Evolutionary conservation across 2,329 filamentous ascomycete genomes (phyloP).

Genomic region (Simplicillium aogashimaense): DNA sequence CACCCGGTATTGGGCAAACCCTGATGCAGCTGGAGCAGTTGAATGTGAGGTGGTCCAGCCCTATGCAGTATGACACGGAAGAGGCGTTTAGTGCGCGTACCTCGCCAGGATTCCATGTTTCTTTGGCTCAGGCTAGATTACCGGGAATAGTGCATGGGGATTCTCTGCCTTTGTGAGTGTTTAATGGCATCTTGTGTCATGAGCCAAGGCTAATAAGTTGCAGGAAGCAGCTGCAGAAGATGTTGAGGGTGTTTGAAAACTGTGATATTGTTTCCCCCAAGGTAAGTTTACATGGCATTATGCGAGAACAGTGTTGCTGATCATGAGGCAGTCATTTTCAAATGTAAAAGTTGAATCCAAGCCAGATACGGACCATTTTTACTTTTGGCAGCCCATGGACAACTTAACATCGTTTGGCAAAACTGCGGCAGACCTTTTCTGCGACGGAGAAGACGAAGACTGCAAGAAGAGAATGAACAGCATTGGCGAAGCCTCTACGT

Average conservation of each 20-base stretch:
- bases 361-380: constrained; percentile 47
- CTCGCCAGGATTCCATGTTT: constrained; percentile 73
- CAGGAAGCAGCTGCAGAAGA: too few relatives aligned
- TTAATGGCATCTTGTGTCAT: background rate
- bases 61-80: constrained; percentile 43
- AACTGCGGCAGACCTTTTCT: constrained; percentile 44
- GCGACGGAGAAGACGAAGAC: constrained; percentile 28
- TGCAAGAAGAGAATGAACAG: constrained; percentile 39
- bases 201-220: background rate
- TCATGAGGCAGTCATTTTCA: too few relatives aligned
- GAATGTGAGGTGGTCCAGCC: constrained; percentile 69
- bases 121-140: constrained; percentile 49
- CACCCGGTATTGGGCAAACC: constrained; percentile 51
- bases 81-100: constrained; percentile 66
- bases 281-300: constrained; percentile 10
- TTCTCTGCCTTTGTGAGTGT: background rate
- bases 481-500: constrained; percentile 42
- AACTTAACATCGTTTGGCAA: constrained; percentile 42
- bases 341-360: constrained; percentile 10
- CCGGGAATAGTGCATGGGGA: constrained; percentile 12
- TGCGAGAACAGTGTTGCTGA: too few relatives aligned
- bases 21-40: constrained; percentile 60
- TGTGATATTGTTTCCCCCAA: constrained; percentile 21
- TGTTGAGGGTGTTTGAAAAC: too few relatives aligned
- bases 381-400: constrained; percentile 61